Evolutionary conservation across 495 filamentous ascomycete species (phyloP).

Genomic region (Usnea hakonensis): DNA sequence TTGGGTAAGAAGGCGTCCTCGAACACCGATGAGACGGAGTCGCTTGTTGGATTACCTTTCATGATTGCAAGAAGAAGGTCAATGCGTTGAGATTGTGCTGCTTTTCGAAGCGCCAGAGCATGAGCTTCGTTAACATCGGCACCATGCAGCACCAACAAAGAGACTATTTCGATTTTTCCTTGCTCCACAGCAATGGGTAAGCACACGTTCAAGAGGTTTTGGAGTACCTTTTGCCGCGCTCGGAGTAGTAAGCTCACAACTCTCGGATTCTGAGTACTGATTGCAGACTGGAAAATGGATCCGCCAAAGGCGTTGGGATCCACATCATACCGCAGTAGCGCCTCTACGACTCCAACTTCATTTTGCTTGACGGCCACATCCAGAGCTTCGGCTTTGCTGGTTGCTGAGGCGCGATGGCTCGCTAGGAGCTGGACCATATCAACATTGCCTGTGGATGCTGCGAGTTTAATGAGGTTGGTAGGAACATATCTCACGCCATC

Average conservation of each 20-base stretch:
- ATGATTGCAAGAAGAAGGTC: constrained; percentile 17
- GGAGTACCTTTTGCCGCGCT: constrained; percentile 4
- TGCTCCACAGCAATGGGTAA: constrained; percentile 11
- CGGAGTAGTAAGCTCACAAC: constrained; percentile 16
- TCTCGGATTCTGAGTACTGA: constrained; percentile 9
- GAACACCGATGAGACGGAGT: constrained; percentile 8
- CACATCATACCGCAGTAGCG: constrained; percentile 6
- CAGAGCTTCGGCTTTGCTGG: constrained; percentile 8
- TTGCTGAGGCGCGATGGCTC: constrained; percentile 3
- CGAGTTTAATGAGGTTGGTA: constrained; percentile 7
- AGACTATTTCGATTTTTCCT: constrained; percentile 10
- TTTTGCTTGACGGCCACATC: constrained; percentile 17
- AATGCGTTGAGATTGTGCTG: constrained; percentile 12
- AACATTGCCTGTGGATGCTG: constrained; percentile 10
- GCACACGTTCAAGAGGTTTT: not conserved
- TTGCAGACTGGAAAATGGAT: constrained; percentile 14
- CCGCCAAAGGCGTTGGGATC: constrained; percentile 14
- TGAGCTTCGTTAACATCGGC: constrained; percentile 8
- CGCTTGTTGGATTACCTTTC: constrained; percentile 9
- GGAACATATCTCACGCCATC: not conserved
- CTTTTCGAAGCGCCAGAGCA: constrained; percentile 16
- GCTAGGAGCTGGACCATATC: constrained; percentile 18
- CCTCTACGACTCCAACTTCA: constrained; percentile 2
- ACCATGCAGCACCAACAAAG: constrained; percentile 10
- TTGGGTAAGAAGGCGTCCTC: constrained; percentile 14